phyloP scores from a whole-genome alignment of 1,139 yeast genomes.

The Saccharomyces hybrid region DNA sequence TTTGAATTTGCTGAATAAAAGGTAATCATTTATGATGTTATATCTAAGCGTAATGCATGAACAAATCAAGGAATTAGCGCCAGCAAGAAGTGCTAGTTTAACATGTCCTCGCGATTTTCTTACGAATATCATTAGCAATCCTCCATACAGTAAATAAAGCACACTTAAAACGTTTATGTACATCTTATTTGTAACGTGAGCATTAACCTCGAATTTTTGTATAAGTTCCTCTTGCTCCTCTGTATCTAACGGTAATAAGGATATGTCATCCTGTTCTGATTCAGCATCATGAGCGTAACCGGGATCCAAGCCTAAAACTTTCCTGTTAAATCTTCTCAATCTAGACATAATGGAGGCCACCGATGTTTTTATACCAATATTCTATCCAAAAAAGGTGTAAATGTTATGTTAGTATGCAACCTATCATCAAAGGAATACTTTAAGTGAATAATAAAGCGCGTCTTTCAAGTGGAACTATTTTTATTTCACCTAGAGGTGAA shows the following conservation, averaged over 20 bases:
- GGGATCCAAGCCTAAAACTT: slow-evolving; percentile 9
- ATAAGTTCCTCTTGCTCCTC: slow-evolving; percentile 30
- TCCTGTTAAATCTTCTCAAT: slow-evolving; percentile 12
- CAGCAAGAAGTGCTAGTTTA: slow-evolving; percentile 12
- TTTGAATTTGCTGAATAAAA: slow-evolving; percentile 10
- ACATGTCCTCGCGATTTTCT: slow-evolving; percentile 4
- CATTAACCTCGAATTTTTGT: slow-evolving; percentile 19
- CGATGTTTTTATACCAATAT: no score
- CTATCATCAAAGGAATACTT: background rate
- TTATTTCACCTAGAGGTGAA: background rate
- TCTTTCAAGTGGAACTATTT: background rate
- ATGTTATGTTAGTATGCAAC: background rate
- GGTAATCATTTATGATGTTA: slow-evolving; percentile 18
- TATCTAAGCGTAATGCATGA: slow-evolving; percentile 26
- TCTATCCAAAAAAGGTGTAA: no score
- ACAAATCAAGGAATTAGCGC: slow-evolving; percentile 23
- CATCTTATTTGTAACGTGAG: slow-evolving; percentile 15
- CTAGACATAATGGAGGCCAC: no score
- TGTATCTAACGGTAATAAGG: slow-evolving; percentile 22
- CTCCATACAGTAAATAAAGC: slow-evolving; percentile 18
- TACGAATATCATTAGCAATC: slow-evolving; percentile 17
- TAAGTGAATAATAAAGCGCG: background rate
- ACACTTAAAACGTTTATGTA: slow-evolving; percentile 17
- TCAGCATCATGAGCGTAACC: slow-evolving; percentile 3
- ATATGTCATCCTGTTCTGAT: slow-evolving; percentile 11